A percentile compares a stretch with the other conserved stretches of the same genome.
phyloP scores from a whole-genome alignment of 768 basidiomycete genomes.

The Leccinum uliginosum region DNA sequence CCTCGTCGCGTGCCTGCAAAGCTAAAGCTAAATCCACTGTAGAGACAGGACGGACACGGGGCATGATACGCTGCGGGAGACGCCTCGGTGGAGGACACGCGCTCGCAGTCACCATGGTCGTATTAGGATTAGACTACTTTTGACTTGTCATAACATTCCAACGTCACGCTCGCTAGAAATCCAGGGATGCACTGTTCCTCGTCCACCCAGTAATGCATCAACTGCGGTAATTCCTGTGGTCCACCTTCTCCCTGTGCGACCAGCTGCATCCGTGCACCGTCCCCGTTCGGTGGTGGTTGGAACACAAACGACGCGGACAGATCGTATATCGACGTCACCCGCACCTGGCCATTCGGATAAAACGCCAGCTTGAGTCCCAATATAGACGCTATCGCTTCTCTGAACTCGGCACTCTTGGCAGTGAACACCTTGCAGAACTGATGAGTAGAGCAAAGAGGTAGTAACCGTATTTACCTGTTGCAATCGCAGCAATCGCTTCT shows the following conservation, averaged over 20 bases:
- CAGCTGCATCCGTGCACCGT: conserved; percentile 61
- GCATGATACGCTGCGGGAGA: not conserved
- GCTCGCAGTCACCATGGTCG: too few species aligned
- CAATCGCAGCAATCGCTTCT: conserved; percentile 73
- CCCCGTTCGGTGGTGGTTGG: conserved; percentile 47
- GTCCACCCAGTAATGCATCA: conserved; percentile 85
- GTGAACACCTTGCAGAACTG: too few species aligned
- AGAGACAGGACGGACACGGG: not conserved
- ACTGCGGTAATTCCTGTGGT: conserved; percentile 66
- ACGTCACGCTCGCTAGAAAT: conserved; percentile 82
- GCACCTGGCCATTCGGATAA: conserved; percentile 84
- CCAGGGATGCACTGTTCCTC: conserved; percentile 84
- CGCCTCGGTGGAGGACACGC: too few species aligned
- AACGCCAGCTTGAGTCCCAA: conserved; percentile 91
- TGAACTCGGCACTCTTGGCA: conserved; percentile 85
- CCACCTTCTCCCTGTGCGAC: conserved; percentile 71
- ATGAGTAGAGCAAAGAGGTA: too few species aligned
- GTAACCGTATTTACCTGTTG: too few species aligned
- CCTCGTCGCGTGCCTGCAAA: too few species aligned
- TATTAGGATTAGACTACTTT: conserved; percentile 38
- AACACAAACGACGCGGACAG: conserved; percentile 85
- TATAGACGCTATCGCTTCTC: conserved; percentile 84
- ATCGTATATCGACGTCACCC: conserved; percentile 89
- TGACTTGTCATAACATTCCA: conserved; percentile 82
- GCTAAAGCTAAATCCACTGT: not conserved